Evolutionary conservation across 148 eudicot species (phyloP).

Genomic region (Dysphania ambrosioides): DNA sequence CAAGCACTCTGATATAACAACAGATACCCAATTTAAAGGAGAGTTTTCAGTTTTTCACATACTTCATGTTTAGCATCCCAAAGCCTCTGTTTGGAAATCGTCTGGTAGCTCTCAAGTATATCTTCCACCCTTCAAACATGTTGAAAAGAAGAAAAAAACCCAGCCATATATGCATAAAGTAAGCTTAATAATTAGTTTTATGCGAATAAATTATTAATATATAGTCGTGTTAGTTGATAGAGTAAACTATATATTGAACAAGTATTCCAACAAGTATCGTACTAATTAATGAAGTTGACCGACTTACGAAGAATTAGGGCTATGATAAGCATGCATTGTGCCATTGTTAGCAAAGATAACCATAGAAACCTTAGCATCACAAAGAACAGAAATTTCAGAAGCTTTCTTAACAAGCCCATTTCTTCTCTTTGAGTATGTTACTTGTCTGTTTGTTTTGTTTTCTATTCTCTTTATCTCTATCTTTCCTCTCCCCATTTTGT

Average conservation of each 20-base stretch:
- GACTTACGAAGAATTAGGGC: slow-evolving; percentile 52
- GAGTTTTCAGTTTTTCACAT: not conserved
- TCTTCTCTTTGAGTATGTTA: slow-evolving; percentile 78
- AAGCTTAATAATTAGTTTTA: too few species aligned
- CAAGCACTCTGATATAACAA: slow-evolving; percentile 29
- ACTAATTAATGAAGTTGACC: too few species aligned
- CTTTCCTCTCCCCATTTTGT: slow-evolving; percentile 77
- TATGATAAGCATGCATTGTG: slow-evolving; percentile 63
- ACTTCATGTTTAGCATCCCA: slow-evolving; percentile 98
- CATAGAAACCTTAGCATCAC: slow-evolving; percentile 78
- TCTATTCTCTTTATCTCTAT: slow-evolving; percentile 89
- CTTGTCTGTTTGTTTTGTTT: slow-evolving; percentile 74
- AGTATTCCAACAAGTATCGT: too few species aligned
- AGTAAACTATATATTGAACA: not conserved
- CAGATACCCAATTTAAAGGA: too few species aligned
- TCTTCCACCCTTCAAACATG: slow-evolving; percentile 42
- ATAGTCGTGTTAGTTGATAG: too few species aligned
- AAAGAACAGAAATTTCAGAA: slow-evolving; percentile 65
- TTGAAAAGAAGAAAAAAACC: not conserved
- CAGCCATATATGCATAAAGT: too few species aligned
- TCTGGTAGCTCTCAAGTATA: slow-evolving; percentile 67
- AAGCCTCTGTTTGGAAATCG: slow-evolving; percentile 53
- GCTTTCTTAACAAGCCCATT: slow-evolving; percentile 78
- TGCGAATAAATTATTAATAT: too few species aligned
- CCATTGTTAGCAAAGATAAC: slow-evolving; percentile 54